Base-by-base conservation (phyloP, 257 asterid genomes). In the Nicotiana benthamiana region DNA sequence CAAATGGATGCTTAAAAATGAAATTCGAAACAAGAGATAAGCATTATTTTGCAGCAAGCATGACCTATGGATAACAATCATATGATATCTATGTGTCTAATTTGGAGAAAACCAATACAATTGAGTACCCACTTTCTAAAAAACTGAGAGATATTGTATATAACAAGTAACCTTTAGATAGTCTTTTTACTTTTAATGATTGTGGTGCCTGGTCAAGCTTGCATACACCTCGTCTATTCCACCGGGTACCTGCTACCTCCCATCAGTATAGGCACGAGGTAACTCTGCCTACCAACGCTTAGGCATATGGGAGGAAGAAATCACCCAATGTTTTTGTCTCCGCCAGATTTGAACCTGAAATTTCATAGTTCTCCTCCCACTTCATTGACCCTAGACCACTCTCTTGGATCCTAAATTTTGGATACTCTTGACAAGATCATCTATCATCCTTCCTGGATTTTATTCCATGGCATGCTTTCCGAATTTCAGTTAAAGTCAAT, bases 391-490 rank as follows among this genome's bases (percentile, higher is more conserved):
- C 46, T 40, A 40, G 46, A 40, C 11, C 2, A 40, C 46, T 6
- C 46, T 40, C 46, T 40, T 40, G 46, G 10, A 40, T 40, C 3
- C 46, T 40, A 76, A 52, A 75, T 15, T 52, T 67, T 63, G 68
- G 51, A 68, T 59, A 36, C 62, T 80, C 36, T 32, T 66, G 75
- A 24, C 48, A 75, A 28, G 60, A 79, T 30, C 59, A 70, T 28
- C 79, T 15, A 74, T 74, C 77, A 74, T 48, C 79, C 2, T 74
- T 74, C 61, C 79, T 48, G 43, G 79, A 74, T 74, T 48, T 74
- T 46, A 40, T 48, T 24, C 43, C 26, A 24, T 26, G 61, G 17
- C 26, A 24, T 2, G 4, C 43, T 24, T 48, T 8, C 36, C 40
- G 11, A 15, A 46, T 1, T 46, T 24, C 43, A 48, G 79, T 54